Conservation (phyloP, 169 alveolate species). For the Plasmodium vinckei region DNA sequence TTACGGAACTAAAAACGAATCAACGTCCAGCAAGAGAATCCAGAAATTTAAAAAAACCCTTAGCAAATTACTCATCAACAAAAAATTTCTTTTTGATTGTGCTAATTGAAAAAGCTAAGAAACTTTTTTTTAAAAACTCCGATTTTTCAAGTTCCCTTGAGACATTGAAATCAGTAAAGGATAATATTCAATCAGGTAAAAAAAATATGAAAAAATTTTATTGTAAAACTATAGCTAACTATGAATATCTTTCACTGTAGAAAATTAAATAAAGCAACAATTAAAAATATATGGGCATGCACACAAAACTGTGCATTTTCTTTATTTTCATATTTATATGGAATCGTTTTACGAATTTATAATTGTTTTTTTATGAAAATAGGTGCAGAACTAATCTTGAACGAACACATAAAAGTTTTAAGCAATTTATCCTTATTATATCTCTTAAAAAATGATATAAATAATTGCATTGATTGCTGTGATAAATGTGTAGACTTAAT, state of each 20-base stretch:
- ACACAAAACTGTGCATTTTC: no score
- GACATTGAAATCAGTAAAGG: conserved; percentile 24
- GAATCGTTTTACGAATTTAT: no score
- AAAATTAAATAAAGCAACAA: no score
- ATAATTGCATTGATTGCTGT: conserved; percentile 38
- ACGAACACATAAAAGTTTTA: conserved; percentile 55
- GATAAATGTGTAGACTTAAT: conserved; percentile 40
- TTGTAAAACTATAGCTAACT: no score
- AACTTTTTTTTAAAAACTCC: conserved; percentile 44
- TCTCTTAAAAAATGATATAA: conserved; percentile 26
- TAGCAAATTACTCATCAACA: conserved; percentile 44
- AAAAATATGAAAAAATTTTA: no score
- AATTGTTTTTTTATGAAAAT: neutral
- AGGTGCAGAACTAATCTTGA: conserved; percentile 35
- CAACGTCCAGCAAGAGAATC: conserved; percentile 72
- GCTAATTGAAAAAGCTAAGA: conserved; percentile 67
- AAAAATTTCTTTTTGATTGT: conserved; percentile 62
- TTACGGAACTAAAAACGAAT: conserved; percentile 55
- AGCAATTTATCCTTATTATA: conserved; percentile 33
- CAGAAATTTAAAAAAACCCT: conserved; percentile 38
- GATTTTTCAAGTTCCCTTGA: conserved; percentile 55
- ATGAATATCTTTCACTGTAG: no score
- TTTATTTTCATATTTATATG: no score
- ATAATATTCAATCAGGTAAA: conserved; percentile 18
- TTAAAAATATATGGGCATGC: no score